These are phyloP conservation scores for Amaranthus cruentus DNA, from an alignment of 148 eudicot species.

Conservation along the genomic window DNA sequence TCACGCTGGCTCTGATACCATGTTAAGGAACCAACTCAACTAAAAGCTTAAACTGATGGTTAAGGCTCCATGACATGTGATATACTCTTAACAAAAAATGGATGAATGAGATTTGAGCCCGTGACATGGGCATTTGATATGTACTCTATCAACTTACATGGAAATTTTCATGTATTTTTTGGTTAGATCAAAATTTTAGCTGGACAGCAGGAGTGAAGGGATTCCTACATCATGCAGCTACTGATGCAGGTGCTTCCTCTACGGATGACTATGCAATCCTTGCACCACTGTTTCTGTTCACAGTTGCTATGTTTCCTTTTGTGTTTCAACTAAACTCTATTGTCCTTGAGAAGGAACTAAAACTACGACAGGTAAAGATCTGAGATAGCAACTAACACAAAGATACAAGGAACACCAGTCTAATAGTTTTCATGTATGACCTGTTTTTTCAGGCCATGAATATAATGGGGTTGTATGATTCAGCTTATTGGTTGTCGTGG, in stretches of 20 bases:
- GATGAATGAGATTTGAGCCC: too few relatives aligned
- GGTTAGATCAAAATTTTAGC: slow-evolving; percentile 51
- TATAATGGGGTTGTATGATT: slow-evolving; percentile 94
- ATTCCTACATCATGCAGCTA: slow-evolving; percentile 54
- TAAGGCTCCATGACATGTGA: too few relatives aligned
- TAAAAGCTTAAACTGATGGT: too few relatives aligned
- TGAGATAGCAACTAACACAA: not conserved
- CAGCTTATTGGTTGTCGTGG: slow-evolving; percentile 94
- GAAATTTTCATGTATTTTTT: slow-evolving; percentile 2
- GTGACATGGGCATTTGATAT: too few relatives aligned
- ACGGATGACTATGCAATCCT: slow-evolving; percentile 31
- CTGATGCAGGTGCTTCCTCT: slow-evolving; percentile 18
- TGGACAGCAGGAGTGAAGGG: slow-evolving; percentile 77
- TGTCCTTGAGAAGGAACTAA: slow-evolving; percentile 76
- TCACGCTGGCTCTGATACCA: too few relatives aligned
- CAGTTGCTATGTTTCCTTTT: slow-evolving; percentile 73
- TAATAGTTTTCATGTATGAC: not conserved
- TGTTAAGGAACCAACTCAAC: too few relatives aligned
- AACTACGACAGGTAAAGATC: slow-evolving; percentile 68
- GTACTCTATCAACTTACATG: too few relatives aligned
- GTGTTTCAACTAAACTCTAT: slow-evolving; percentile 71
- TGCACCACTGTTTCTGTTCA: slow-evolving; percentile 74
- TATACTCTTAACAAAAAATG: too few relatives aligned
- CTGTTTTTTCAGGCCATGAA: slow-evolving; percentile 63
- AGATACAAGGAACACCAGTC: too few relatives aligned